Base-by-base conservation (phyloP, 75 land plant genomes). In the Picea sitchensis region DNA sequence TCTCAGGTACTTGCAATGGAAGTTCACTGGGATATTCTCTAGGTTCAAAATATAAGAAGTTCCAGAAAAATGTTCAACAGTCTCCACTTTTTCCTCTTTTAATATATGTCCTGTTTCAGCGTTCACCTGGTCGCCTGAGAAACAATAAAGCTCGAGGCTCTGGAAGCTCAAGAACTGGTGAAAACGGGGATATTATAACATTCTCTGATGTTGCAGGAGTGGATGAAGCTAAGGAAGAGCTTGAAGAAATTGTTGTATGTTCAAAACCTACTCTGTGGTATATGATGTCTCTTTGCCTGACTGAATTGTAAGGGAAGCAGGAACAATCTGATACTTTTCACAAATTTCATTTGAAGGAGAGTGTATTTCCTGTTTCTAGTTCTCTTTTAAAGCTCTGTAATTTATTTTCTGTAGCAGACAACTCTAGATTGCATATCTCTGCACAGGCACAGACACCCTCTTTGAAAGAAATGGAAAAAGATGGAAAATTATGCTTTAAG, bases 131-230 rank as follows among this genome's bases (percentile, higher is more conserved):
- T 14, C 95, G 94, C 73, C 61, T 95, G 81, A 85, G 99, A 83
- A 88, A 71, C 82, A 88, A 91, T 23, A 96, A 94, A 76, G 79
- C 89, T 65, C 84, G 84, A n/a, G 79, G 80, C 75, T 81, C 90
- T 69, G 88, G 92, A 51, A 93, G 91, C 67, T 78, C 90, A 61
- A 96, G 91, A 84, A 93, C 80, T 44, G 79, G 91, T 73, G 99
- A 96, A 63, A 86, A 87, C 69, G 91, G 92, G 15, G 92, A 94
- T 77, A 69, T 81, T 26, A 76, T 96, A 61, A 96, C 92, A 26
- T 96, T 96, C 89, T 86, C 94, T 75, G 99, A 96, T 84, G 99
- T 96, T 77, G 99, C 98, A 36, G 99, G 99, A 51, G 99, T 94
- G 80, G 99, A 96, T 85, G 98, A 96, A 90, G 99, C 99, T 5